Percentiles rank a stretch among this genome's conserved stretches.
Evolutionary conservation across 2,329 filamentous ascomycete species (phyloP).

Genomic region (Delphinella strobiligena): DNA sequence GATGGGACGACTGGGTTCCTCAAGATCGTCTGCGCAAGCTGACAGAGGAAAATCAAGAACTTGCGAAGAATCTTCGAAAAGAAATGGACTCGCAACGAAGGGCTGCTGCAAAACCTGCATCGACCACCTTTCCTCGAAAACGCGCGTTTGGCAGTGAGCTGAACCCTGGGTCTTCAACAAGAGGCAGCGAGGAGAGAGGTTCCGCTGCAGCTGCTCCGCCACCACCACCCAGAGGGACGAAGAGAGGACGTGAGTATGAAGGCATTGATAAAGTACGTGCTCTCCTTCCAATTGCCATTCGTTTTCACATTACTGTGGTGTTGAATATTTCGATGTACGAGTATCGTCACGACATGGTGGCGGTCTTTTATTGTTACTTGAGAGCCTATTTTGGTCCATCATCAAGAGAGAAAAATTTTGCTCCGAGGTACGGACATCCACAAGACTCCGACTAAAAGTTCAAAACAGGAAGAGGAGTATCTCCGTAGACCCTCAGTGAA

Average conservation of each 20-base stretch:
- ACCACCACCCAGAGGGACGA: slow-evolving; percentile 51
- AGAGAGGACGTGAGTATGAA: slow-evolving; percentile 68
- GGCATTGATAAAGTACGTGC: slow-evolving; percentile 56
- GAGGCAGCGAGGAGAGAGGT: slow-evolving; percentile 68
- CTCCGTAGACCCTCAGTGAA: slow-evolving; percentile 74
- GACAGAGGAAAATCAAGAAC: slow-evolving; percentile 86
- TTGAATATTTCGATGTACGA: background rate
- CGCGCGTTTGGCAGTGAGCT: slow-evolving; percentile 46
- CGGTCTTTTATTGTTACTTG: background rate
- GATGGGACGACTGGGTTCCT: slow-evolving; percentile 97
- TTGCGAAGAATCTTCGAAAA: slow-evolving; percentile 61
- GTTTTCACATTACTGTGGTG: slow-evolving; percentile 2
- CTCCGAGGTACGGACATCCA: background rate
- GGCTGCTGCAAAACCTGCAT: slow-evolving; percentile 28
- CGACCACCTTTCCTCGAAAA: slow-evolving; percentile 37
- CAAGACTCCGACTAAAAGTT: background rate
- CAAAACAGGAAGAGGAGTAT: slow-evolving; percentile 71
- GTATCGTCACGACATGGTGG: background rate
- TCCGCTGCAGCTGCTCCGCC: slow-evolving; percentile 42
- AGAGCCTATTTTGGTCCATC: background rate
- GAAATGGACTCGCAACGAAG: slow-evolving; percentile 52
- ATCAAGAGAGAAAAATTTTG: background rate
- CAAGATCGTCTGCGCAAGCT: slow-evolving; percentile 89
- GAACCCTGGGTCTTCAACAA: slow-evolving; percentile 39
- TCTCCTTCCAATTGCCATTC: background rate